Evolutionary conservation across 805 yeast species (phyloP), one percentile per base, ranked within the genome.

Genomic region (Barnettozyma sp.): DNA sequence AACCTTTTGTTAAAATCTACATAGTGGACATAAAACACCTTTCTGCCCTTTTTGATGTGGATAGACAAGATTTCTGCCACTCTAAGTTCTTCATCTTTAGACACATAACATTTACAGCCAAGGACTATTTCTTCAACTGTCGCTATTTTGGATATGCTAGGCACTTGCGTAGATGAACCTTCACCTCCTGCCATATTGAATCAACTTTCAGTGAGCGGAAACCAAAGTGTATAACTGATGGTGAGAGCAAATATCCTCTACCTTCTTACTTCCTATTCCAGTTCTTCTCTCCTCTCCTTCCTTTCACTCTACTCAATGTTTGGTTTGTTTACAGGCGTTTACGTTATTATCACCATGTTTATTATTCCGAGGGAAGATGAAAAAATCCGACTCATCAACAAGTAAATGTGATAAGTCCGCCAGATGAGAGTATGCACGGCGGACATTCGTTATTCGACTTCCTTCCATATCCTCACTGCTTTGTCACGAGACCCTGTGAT

Each of bases 401-500:
- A 4, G 28, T 6, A 19, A 16, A n/a, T n/a, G n/a, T n/a, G n/a
- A n/a, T n/a, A n/a, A n/a, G n/a, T n/a, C n/a, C n/a, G n/a, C n/a
- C n/a, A n/a, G n/a, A n/a, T n/a, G n/a, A n/a, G n/a, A n/a, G n/a
- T n/a, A n/a, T n/a, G n/a, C n/a, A n/a, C n/a, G n/a, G n/a, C n/a
- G n/a, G n/a, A n/a, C n/a, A n/a, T n/a, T n/a, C n/a, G n/a, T n/a
- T 6, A 12, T 22, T 27, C 21, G 11, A 30, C 65, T 41, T 71
- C 73, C 34, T 63, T 70, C 90, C 92, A 85, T 1, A 84, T 63
- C 54, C 81, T 83, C 26, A 85, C 73, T 54, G 83, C 77, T 54
- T 88, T 88, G 58, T 90, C 97, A n/a, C 84, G 77, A 49, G 84
- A 94, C 33, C 95, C 86, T 2, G 95, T 84, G 15, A 92, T 70